Evolutionary conservation across 1,284 basidiomycete species (phyloP).

Genomic region (Malassezia equina): DNA sequence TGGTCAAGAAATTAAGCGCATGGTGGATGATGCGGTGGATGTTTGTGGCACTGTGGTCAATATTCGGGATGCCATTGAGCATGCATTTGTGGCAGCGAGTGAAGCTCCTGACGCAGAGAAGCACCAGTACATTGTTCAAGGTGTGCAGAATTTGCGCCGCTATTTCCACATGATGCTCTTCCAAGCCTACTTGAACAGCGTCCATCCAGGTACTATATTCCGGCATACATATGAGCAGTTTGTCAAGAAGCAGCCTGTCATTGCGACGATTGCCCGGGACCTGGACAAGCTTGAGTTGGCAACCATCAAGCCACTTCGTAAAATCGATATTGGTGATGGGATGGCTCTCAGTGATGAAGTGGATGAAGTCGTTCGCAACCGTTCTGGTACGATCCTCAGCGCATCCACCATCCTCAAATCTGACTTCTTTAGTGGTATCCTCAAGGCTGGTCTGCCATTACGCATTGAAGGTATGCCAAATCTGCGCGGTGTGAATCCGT

Average conservation of each 20-base stretch:
- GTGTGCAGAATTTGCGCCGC: constrained; percentile 32
- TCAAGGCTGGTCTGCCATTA: constrained; percentile 34
- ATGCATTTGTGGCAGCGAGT: constrained; percentile 62
- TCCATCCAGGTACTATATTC: constrained; percentile 57
- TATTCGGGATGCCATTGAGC: constrained; percentile 76
- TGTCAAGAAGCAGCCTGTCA: constrained; percentile 55
- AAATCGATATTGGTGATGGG: constrained; percentile 54
- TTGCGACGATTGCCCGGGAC: constrained; percentile 90
- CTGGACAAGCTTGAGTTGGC: constrained; percentile 67
- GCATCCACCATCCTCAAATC: constrained; percentile 92
- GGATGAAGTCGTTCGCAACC: constrained; percentile 59
- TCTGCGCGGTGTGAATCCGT: constrained; percentile 34
- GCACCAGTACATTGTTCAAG: constrained; percentile 52
- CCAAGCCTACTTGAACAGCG: constrained; percentile 83
- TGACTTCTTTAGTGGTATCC: constrained; percentile 65
- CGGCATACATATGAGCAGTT: constrained; percentile 37
- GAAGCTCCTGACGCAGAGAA: constrained; percentile 65
- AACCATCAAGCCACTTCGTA: constrained; percentile 72
- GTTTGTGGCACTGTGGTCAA: constrained; percentile 69
- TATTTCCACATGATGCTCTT: constrained; percentile 90
- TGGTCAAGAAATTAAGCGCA: constrained; percentile 72
- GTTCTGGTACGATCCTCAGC: constrained; percentile 76
- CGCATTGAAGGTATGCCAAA: constrained; percentile 46
- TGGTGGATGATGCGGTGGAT: constrained; percentile 85
- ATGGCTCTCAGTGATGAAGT: constrained; percentile 57